Evolutionary conservation across 2,329 filamentous ascomycete species (phyloP), one percentile per base, ranked within the genome.

Genomic region (Sclerotinia spermophila): DNA sequence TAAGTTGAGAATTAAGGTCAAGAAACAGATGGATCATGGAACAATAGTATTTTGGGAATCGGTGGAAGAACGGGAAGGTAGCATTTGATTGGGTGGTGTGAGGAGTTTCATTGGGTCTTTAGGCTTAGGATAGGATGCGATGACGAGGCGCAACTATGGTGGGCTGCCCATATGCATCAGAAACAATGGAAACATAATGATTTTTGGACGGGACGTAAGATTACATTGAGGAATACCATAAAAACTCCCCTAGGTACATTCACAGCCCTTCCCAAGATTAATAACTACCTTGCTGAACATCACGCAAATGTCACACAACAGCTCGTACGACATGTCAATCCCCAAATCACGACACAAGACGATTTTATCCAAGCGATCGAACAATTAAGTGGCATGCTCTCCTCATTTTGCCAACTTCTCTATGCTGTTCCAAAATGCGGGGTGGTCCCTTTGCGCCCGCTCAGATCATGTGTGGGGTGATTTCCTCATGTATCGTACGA

Each of bases 401-500:
- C 42, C 51, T 33, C 62, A 30, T 38, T 51, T 24, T 38, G 40
- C 27, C 42, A 38, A 35, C 42, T 24, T 21, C 24, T 35, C 27
- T 27, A 38, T 61, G 66, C 33, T 24, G 42, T 30, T 61, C 38
- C 7, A 24, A 61, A 68, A 48, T 61, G 55, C 55, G 66, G 66
- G 38, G 42, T 62, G 42, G 21, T 51, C 66, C 55, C 19, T 59
- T 59, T 48, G 24, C 66, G 40, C 24, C 30, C 66, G 66, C 40
- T 68, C 66, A 40, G 40, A 30, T 61, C 10, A 61, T 45, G 44
- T 30, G 33, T 68, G 53, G 66, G 40, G 30, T 68, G 66, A 61
- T 58, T n/a, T 67, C 13, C 15, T 30, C 60, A 33, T 27, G 44
- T 48, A n/a, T 68, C 66, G 66, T 68, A 68, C 24, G 66, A 68